A percentile compares a stretch with the other conserved stretches of the same genome.
phyloP scores from a whole-genome alignment of 352 stramenopile genomes.

The Globisporangium cylindrosporum region DNA sequence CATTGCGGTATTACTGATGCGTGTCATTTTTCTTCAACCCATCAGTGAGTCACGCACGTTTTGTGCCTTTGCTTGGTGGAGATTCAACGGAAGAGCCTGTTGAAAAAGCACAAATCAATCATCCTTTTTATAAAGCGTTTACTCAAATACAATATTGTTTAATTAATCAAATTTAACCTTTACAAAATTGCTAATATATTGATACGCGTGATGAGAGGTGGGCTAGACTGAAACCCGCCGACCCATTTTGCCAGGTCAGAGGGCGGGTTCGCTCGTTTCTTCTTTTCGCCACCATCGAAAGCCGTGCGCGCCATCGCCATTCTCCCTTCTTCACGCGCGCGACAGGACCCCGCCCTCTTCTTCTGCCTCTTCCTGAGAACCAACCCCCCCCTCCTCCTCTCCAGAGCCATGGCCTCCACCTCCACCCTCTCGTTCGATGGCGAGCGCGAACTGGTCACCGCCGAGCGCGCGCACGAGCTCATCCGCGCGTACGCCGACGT shows the following conservation, averaged over 20 bases:
- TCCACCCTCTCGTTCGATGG: slow-evolving; percentile 48
- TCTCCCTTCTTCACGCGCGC: slow-evolving; percentile 15
- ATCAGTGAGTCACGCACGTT: neutral
- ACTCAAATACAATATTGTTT: no score
- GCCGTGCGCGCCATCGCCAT: neutral
- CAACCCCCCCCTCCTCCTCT: no score
- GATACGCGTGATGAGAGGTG: neutral
- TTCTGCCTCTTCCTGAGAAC: no score
- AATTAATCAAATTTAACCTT: no score
- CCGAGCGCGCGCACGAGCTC: slow-evolving; percentile 64
- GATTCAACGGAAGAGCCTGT: neutral
- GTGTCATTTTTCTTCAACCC: slow-evolving; percentile 7
- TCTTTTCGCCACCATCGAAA: slow-evolving; percentile 7
- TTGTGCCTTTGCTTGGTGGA: neutral
- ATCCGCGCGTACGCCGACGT: slow-evolving; percentile 42
- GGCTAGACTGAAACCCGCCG: neutral
- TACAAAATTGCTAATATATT: no score
- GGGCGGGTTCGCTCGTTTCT: neutral
- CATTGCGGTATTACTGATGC: slow-evolving; percentile 2
- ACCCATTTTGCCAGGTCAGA: no score
- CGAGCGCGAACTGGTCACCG: slow-evolving; percentile 79
- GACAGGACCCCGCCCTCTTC: slow-evolving; percentile 5
- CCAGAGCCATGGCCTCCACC: slow-evolving; percentile 3
- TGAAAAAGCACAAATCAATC: neutral
- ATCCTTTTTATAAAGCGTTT: no score